Base-by-base conservation (phyloP, 2,329 filamentous ascomycete genomes). In the Claviceps lovelessii region DNA sequence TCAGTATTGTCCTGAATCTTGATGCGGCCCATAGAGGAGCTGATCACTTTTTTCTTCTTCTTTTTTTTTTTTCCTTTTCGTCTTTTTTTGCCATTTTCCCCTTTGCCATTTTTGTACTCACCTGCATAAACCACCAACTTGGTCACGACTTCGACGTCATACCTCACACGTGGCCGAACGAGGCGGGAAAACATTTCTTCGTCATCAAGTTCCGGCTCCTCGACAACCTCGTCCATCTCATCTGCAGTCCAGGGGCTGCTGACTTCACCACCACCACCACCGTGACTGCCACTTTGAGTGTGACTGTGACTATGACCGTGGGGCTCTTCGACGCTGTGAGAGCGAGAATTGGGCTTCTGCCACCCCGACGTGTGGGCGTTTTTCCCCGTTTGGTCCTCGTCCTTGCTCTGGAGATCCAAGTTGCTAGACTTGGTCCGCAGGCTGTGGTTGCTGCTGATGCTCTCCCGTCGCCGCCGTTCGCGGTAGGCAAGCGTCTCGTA, bases 91-190 rank as follows among this genome's bases (percentile, higher is more conserved):
- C 3, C 3, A 2, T 23, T 23, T 23, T 23, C 3, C 3, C 3
- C 3, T 23, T 23, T 23, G 23, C 31, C 31, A 15, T 39, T 13
- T 15, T 17, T 11, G 10, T 19, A 17, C 35, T 69, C 72, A 89
- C 91, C 93, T 56, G 86, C 80, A 72, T 98, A 98, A 29, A 98
- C 89, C 62, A 98, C 86, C 57, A 98, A 71, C 72, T 96, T 97
- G 5, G 93, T 97, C 42, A 98, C 86, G 44, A 98, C 91, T 70
- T 98, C 93, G n/a, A 97, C 91, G 70, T 98, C 93, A 65, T 97
- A 98, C 62, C 90, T 78, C 57, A 96, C 90, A 61, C 93, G 82
- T 51, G 93, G 90, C 70, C 86, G 88, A 59, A 90, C 84, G 54
- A 97, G 76, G 65, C 79, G 82, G 48, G 84, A 85, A 68, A 97